phyloP scores from a whole-genome alignment of 371 early-diverging fungal genomes.

The Parasitella parasitica region DNA sequence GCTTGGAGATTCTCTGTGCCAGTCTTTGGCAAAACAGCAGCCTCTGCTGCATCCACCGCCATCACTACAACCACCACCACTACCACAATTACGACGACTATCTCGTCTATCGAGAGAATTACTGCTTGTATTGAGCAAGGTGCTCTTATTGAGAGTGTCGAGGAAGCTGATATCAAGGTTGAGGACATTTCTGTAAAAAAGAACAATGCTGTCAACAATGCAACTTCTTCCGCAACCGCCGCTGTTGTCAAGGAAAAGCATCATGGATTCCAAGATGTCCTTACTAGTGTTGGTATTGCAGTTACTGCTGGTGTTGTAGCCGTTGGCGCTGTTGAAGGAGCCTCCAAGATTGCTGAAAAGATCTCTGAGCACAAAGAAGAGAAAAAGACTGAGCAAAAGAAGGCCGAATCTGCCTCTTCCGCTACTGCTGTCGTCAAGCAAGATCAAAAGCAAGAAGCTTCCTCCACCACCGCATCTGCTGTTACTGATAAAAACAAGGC shows the following conservation, averaged over 20 bases:
- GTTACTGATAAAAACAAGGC: constrained; percentile 16
- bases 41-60: neutral
- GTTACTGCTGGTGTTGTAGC: constrained; percentile 16
- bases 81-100: neutral
- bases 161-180: constrained; percentile 22
- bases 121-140: constrained; percentile 27
- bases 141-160: constrained; percentile 28
- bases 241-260: constrained; percentile 10
- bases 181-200: constrained; percentile 28
- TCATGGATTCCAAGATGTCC: constrained; percentile 17
- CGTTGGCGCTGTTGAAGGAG: constrained; percentile 13
- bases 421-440: neutral
- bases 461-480: constrained; percentile 1
- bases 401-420: neutral
- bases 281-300: constrained; percentile 25
- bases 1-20: constrained; percentile 44
- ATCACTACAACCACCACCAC: constrained; percentile 1
- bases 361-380: constrained; percentile 5
- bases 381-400: neutral
- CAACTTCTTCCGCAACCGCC: neutral
- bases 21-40: constrained; percentile 34
- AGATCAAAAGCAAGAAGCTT: neutral
- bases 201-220: constrained; percentile 1
- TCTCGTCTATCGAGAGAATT: constrained; percentile 17
- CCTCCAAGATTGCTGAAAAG: constrained; percentile 17